These are phyloP conservation scores for Halophytophthora polymorphica DNA, from an alignment of 352 stramenopile species.

Conservation along the genomic window DNA sequence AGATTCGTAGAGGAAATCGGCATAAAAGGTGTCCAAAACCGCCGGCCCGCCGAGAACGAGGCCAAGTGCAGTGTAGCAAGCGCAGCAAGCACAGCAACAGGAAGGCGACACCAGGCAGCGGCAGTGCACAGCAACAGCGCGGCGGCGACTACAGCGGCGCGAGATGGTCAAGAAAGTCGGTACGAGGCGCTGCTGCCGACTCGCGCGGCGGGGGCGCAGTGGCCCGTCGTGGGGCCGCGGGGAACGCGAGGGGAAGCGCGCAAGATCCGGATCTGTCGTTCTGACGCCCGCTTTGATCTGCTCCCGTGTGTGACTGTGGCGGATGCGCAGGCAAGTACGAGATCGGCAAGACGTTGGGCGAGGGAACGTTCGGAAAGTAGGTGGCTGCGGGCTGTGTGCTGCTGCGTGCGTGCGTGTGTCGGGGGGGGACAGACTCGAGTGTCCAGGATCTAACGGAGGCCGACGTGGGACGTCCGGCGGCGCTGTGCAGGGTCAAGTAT, in stretches of 20 bases:
- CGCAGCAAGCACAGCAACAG: too few species aligned
- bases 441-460: neutral
- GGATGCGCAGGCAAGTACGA: constrained; percentile 93
- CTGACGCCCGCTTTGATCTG: neutral
- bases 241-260: neutral
- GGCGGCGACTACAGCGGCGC: neutral
- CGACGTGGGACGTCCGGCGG: neutral
- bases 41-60: too few species aligned
- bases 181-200: constrained; percentile 10
- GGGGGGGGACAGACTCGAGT: neutral
- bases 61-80: too few species aligned
- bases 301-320: neutral
- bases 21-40: too few species aligned
- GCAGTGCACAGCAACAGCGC: neutral
- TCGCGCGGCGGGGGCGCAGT: neutral
- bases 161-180: constrained; percentile 62
- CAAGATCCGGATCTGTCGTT: neutral
- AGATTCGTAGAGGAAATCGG: too few species aligned
- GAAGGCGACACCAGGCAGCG: neutral
- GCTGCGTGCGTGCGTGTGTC: neutral
- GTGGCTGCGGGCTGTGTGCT: constrained; percentile 13
- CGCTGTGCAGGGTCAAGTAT: constrained; percentile 84
- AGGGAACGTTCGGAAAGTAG: constrained; percentile 97
- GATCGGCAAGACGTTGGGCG: constrained; percentile 94
- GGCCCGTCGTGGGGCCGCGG: too few species aligned